A percentile compares a stretch with the other conserved stretches of the same genome.
Conservation (phyloP, 148 eudicot species). For the Limonium bicolor region DNA sequence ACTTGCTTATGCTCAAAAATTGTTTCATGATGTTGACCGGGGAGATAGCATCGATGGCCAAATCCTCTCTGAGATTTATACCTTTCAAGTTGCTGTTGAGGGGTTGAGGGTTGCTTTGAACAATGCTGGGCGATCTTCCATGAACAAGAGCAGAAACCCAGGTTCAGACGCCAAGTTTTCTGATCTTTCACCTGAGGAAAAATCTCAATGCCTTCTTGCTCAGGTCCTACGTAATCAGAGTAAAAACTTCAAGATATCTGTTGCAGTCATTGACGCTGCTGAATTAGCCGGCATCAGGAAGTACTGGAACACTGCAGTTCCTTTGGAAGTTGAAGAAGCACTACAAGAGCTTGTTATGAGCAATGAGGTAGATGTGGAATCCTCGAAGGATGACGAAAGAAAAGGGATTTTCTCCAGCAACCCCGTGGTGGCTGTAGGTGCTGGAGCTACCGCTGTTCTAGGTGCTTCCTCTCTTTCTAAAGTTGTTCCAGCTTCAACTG, state of each 20-base stretch:
- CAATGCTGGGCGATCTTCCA: conserved; percentile 34
- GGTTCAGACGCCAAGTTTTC: conserved; percentile 14
- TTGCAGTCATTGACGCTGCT: conserved; percentile 48
- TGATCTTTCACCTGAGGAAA: conserved; percentile 43
- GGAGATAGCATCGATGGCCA: conserved; percentile 30
- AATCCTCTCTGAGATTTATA: conserved; percentile 35
- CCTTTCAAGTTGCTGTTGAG: conserved; percentile 54
- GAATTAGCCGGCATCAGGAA: conserved; percentile 45
- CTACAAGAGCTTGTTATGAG: conserved; percentile 27
- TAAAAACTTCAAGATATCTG: conserved; percentile 33
- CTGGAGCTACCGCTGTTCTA: conserved; percentile 79
- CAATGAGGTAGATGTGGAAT: conserved; percentile 20
- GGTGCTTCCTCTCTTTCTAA: conserved; percentile 89
- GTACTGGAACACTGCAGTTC: conserved; percentile 39
- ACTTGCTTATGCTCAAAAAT: conserved; percentile 40
- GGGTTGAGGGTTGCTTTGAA: conserved; percentile 51
- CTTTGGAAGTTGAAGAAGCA: conserved; percentile 24
- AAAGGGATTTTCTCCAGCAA: conserved; percentile 27
- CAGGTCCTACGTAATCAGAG: conserved; percentile 47
- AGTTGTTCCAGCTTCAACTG: conserved; percentile 52
- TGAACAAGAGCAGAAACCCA: conserved; percentile 11
- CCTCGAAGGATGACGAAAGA: conserved; percentile 13
- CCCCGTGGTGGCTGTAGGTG: conserved; percentile 85
- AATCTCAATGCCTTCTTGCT: conserved; percentile 45
- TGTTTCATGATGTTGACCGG: conserved; percentile 39